Base-by-base conservation (phyloP, 306 rosid species). In the Pachyrhizus erosus region DNA sequence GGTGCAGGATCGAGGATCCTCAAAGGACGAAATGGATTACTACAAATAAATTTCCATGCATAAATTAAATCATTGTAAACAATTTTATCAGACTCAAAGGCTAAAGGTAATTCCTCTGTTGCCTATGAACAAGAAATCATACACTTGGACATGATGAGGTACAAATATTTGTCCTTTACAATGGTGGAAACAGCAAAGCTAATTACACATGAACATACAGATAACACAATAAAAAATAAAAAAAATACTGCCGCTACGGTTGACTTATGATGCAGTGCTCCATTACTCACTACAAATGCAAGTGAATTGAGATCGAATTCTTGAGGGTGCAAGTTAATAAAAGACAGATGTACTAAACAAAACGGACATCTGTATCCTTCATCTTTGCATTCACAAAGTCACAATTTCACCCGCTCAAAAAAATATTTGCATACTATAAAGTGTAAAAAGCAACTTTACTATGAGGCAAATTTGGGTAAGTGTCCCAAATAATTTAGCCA, bases 11-110 rank as follows among this genome's bases (percentile, higher is more conserved):
- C 90, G 78, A 95, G 84, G 52, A 80, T 88, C 93, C 98, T 88
- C 90, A 96, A 76, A 80, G 98, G 98, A 49, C 87, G 93, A 86
- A 89, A 96, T 77, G 96, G 98, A 92, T 96, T 94, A 27, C 98
- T 94, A 75, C 86, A 84, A 69, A 85, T 8, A 89, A 84, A 34
- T 31, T 74, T 33, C 57, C 46, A 84, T 54, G 33, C 79, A 75
- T 34, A 80, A 57, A 62, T 24, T 65, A 67, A 76, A 73, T 40
- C 80, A 70, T 48, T 48, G 74, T 31, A 37, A 61, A 84, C 62
- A 72, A 72, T 76, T 49, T 42, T 23, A 65, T 51, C 66, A 67
- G 58, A 76, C 12, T 51, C 54, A 23, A 69, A 39, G 52, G 57
- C 60, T 23, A 74, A 64, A 69, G 18, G 67, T 37, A 57, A 51